Percentiles rank a stretch among this genome's conserved stretches.
Conservation (phyloP, 305 asterid species). For the Fraxinus greggii region DNA sequence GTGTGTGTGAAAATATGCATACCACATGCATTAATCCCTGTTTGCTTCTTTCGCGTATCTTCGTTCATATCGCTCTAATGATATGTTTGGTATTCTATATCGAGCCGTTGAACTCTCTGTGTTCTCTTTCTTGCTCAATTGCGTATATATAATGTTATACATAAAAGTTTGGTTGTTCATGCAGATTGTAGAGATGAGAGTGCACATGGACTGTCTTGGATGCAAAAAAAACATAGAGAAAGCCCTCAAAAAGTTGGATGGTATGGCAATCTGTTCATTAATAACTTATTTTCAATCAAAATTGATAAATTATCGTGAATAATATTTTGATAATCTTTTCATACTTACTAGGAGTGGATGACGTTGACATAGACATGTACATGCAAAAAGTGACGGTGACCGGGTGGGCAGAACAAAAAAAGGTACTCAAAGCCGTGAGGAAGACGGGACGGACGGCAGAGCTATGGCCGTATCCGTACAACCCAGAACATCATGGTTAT, state of each 20-base stretch:
- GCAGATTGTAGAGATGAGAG: constrained; percentile 81
- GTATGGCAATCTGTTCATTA: constrained; percentile 27
- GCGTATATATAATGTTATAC: not conserved
- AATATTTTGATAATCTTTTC: not conserved
- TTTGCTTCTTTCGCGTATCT: not conserved
- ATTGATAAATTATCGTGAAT: not conserved
- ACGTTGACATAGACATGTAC: constrained; percentile 58
- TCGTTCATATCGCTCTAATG: not conserved
- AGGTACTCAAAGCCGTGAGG: constrained; percentile 54
- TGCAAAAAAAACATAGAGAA: constrained; percentile 59
- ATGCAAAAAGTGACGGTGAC: constrained; percentile 69
- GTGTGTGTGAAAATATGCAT: not conserved
- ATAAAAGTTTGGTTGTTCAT: not conserved
- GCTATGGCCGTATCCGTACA: constrained; percentile 77
- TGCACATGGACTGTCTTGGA: constrained; percentile 80
- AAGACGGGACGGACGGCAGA: constrained; percentile 59
- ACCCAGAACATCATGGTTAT: constrained; percentile 55
- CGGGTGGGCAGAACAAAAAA: constrained; percentile 54
- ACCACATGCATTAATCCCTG: not conserved
- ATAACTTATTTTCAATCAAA: not conserved
- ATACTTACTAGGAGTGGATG: constrained; percentile 46
- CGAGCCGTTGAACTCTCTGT: not conserved
- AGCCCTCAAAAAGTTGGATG: constrained; percentile 58
- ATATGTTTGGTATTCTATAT: not conserved
- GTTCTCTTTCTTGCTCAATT: not conserved